Percentiles rank a stretch among this genome's conserved stretches.
Conservation (phyloP, 176 grass and related monocot species). For the Rhynchospora breviuscula region DNA sequence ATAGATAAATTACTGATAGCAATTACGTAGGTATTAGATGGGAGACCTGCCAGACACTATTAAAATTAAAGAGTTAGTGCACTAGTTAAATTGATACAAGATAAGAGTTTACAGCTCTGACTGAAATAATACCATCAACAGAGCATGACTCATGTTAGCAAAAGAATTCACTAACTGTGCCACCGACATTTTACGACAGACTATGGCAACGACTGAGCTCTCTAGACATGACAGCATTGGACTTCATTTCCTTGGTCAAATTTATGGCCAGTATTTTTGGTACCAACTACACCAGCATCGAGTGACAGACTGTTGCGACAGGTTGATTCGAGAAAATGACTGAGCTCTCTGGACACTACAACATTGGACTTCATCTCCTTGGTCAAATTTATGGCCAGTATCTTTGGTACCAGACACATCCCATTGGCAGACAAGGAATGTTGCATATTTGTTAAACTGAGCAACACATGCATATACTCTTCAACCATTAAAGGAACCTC, state of each 20-base stretch:
- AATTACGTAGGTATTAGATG: neutral
- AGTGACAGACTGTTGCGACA: neutral
- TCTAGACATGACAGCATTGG: constrained; percentile 28
- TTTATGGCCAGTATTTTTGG: neutral
- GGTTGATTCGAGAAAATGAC: constrained; percentile 33
- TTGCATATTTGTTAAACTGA: constrained; percentile 35
- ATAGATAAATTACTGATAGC: neutral
- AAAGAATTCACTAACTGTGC: neutral
- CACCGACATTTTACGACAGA: neutral
- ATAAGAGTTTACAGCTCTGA: neutral
- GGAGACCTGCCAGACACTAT: neutral
- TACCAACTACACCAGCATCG: neutral
- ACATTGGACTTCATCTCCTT: constrained; percentile 43
- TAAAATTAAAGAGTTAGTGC: neutral
- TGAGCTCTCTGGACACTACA: constrained; percentile 42
- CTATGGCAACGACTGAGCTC: constrained; percentile 20
- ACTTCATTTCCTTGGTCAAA: constrained; percentile 38
- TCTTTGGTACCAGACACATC: constrained; percentile 53
- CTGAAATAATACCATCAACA: neutral
- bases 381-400: constrained; percentile 30
- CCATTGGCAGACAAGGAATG: constrained; percentile 44
- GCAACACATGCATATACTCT: constrained; percentile 39
- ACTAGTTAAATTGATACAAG: neutral
- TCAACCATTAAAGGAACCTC: constrained; percentile 17
- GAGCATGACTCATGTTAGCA: neutral